Percentiles rank a stretch among this genome's conserved stretches.
Conservation (phyloP, 2,329 filamentous ascomycete genomes). For the Aspergillus neoniger region DNA sequence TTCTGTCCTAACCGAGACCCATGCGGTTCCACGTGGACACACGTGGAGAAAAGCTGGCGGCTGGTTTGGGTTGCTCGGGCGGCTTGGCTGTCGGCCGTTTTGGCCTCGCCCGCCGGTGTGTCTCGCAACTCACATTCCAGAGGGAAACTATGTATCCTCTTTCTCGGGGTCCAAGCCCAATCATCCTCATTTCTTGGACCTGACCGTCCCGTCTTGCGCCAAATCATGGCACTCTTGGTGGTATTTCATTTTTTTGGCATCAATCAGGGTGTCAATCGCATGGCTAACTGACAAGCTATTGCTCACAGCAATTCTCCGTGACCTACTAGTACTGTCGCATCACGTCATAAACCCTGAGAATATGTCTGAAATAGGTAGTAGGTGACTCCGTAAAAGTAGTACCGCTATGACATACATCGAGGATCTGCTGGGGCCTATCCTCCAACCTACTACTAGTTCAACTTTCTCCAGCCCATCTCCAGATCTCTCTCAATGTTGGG, state of each 20-base stretch:
- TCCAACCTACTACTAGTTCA: background rate
- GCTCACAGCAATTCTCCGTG: too few species aligned
- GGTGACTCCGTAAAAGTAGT: background rate
- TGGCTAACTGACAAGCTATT: background rate
- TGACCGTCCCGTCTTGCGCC: too few species aligned
- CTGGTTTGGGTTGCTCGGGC: conserved; percentile 6
- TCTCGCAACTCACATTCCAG: background rate
- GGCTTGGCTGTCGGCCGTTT: conserved; percentile 14
- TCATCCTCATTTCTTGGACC: background rate
- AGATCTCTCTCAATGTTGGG: conserved; percentile 4
- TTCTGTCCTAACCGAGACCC: conserved; percentile 25
- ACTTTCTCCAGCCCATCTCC: background rate
- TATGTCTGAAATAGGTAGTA: background rate
- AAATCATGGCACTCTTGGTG: too few species aligned
- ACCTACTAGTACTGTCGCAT: background rate
- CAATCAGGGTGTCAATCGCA: background rate
- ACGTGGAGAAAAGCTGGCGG: conserved; percentile 32
- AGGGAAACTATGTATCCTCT: background rate
- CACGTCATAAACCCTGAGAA: background rate
- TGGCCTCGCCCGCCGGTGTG: background rate
- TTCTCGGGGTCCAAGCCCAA: conserved; percentile 1
- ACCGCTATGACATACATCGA: conserved; percentile 2
- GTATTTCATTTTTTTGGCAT: background rate
- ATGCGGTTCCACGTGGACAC: conserved; percentile 40
- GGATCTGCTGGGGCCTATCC: background rate